Evolutionary conservation across 164 flowering plant species (phyloP), one percentile per base, ranked within the genome.

Genomic region (Echeveria elegans): DNA sequence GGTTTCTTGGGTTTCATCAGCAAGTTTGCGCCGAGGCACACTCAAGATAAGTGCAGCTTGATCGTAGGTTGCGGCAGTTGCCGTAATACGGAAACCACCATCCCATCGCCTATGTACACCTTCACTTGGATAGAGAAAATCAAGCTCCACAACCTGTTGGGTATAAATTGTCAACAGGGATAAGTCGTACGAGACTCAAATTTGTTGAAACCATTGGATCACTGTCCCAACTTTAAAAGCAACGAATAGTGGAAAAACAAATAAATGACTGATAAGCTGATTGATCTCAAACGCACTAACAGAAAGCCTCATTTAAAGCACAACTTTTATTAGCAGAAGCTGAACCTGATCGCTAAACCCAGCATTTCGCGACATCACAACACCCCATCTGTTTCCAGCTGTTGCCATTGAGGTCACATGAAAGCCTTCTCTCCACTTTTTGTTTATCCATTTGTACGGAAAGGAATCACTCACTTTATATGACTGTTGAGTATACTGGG

Each of bases 341-440:
- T 63, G 32, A 61, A 89, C 96, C 96, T 89, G 96, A 66, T 90
- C 92, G 72, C 82, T 82, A 67, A 82, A 90, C 66, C 93, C 93
- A 69, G 96, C 85, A 82, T 90, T 90, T 66, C 94, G 92, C 56
- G 96, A 90, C 96, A 90, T 90, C 38, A 90, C 94, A 66, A 90
- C 86, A 65, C 92, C 96, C 96, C 96, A 90, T 48, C 94, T 81
- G 69, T 77, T 81, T 72, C 94, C 96, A 76, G 96, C 91, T 69
- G 94, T 90, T 26, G 94, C 96, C 96, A 90, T 88, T 58, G 96
- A 88, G 65, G 96, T 88, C 48, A 90, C 96, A 70, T 88, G 85
- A 68, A 90, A 90, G 7, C 96, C 96, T 75, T 90, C 94, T 74
- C 78, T 81, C 96, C 96, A 90, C 64, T 90, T 90, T 82, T 86